A percentile compares a stretch with the other conserved stretches of the same genome.
Evolutionary conservation across 192 early-diverging fungal genomes (phyloP).

Genomic region (Podila horticola): DNA sequence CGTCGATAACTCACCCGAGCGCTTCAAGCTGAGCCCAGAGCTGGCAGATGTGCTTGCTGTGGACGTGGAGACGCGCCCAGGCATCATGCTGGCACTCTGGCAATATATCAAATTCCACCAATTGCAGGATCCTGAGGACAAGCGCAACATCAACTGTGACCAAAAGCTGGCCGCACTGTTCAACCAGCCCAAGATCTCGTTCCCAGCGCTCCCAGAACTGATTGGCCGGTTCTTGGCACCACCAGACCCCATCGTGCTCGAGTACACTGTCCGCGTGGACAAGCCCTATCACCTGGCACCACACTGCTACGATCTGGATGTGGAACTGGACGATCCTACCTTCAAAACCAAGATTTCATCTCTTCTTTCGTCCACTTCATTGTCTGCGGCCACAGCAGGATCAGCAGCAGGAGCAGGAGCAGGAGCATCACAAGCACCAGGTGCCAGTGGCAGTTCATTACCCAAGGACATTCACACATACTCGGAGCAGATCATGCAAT

Average conservation of each 20-base stretch:
- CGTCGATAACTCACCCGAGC: conserved; percentile 81
- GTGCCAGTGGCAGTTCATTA: conserved; percentile 53
- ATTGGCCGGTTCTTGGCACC: conserved; percentile 78
- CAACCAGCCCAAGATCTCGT: conserved; percentile 71
- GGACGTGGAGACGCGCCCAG: conserved; percentile 74
- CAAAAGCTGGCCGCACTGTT: conserved; percentile 75
- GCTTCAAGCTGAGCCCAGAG: conserved; percentile 80
- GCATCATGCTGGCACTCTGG: conserved; percentile 91
- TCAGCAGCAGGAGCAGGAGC: background rate
- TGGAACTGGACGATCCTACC: conserved; percentile 82
- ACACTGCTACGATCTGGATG: conserved; percentile 92
- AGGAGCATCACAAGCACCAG: conserved; percentile 2
- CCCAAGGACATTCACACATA: conserved; percentile 51
- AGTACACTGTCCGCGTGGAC: conserved; percentile 89
- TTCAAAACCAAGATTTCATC: conserved; percentile 67
- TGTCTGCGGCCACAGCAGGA: conserved; percentile 3
- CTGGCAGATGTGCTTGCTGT: conserved; percentile 84
- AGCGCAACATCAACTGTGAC: conserved; percentile 88
- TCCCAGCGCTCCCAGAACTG: conserved; percentile 86
- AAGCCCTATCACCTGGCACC: conserved; percentile 78
- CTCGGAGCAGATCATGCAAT: conserved; percentile 73
- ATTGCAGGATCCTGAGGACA: conserved; percentile 92
- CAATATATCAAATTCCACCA: conserved; percentile 96
- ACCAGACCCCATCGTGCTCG: conserved; percentile 88
- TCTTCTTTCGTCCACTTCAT: conserved; percentile 56